A percentile compares a stretch with the other conserved stretches of the same genome.
These are phyloP conservation scores for Rhodotorula mucilaginosa DNA, from an alignment of 1,284 basidiomycete species.

Conservation along the genomic window DNA sequence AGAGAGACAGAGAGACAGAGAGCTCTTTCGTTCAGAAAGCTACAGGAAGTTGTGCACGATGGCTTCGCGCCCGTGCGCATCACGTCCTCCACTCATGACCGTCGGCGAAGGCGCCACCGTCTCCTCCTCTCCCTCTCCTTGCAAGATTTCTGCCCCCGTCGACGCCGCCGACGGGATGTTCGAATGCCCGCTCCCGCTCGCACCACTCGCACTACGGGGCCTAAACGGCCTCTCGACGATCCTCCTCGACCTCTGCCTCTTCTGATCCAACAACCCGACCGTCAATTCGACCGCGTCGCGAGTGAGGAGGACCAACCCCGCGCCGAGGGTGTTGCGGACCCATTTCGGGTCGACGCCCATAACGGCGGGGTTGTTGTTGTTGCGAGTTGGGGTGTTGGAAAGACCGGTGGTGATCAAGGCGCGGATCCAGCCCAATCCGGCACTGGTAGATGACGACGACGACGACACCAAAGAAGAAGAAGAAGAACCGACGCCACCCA, in stretches of 20 bases:
- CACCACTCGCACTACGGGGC: constrained; percentile 7
- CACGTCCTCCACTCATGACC: constrained; percentile 5
- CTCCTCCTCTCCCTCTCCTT: neutral
- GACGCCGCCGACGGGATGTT: neutral
- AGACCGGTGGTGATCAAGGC: neutral
- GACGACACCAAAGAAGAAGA: neutral
- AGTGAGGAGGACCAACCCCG: constrained; percentile 30
- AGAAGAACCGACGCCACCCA: constrained; percentile 1
- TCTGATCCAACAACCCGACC: constrained; percentile 31
- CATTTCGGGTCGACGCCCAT: constrained; percentile 40
- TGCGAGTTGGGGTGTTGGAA: neutral
- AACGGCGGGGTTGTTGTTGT: neutral
- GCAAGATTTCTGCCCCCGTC: neutral
- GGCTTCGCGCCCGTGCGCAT: constrained; percentile 6
- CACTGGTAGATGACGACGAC: neutral
- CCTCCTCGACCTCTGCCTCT: constrained; percentile 33
- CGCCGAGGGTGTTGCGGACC: constrained; percentile 41
- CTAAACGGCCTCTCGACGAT: constrained; percentile 37
- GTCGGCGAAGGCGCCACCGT: neutral
- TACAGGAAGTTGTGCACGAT: constrained; percentile 12
- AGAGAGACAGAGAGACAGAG: neutral
- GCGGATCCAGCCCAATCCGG: constrained; percentile 10
- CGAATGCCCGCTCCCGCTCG: neutral
- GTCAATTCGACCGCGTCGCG: constrained; percentile 37
- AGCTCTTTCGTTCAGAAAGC: neutral